Evolutionary conservation across 495 filamentous ascomycete species (phyloP), one percentile per base, ranked within the genome.

Genomic region (Alectoria sarmentosa): DNA sequence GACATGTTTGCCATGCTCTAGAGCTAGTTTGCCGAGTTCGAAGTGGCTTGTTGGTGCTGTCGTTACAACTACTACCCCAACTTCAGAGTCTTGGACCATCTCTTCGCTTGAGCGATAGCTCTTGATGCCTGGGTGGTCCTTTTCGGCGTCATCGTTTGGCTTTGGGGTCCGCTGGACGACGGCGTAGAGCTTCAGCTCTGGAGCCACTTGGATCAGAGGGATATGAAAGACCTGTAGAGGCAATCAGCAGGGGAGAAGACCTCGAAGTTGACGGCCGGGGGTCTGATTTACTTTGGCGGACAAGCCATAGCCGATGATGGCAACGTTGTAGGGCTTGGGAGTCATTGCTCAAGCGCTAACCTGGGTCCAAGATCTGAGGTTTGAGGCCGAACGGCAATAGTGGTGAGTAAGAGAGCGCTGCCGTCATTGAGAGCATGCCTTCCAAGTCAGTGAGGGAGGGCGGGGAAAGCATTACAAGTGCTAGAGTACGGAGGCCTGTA

Each of bases 21-120:
- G 78, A 4, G 90, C 87, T 44, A 83, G 71, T 71, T 86, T 86
- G 8, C 82, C 77, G 52, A 92, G 77, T 9, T 72, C 65, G 72
- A 82, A 91, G 76, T 96, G 92, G 3, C 86, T 87, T 62, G 89
- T 81, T 14, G 92, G 91, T 2, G 85, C 84, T 0, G 88, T 92
- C 55, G 86, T 88, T 64, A 96, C 75, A 61, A 93, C 79, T 48
- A 93, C 83, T 34, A 95, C 73, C 67, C 94, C 84, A 15, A 92
- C 79, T 1, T 74, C 79, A 8, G 80, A 61, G 74, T 92, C 89
- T 54, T 83, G 75, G 61, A 91, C 81, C 69, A 93, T 74, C 37
- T 85, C 80, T 39, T 86, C 82, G 15, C 82, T 69, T 32, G 80
- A 79, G 14, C 81, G 83, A 78, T 85, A 88, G 69, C 83, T 81